Conservation (phyloP, 2,329 filamentous ascomycete species). For the Aureobasidium uvarum region DNA sequence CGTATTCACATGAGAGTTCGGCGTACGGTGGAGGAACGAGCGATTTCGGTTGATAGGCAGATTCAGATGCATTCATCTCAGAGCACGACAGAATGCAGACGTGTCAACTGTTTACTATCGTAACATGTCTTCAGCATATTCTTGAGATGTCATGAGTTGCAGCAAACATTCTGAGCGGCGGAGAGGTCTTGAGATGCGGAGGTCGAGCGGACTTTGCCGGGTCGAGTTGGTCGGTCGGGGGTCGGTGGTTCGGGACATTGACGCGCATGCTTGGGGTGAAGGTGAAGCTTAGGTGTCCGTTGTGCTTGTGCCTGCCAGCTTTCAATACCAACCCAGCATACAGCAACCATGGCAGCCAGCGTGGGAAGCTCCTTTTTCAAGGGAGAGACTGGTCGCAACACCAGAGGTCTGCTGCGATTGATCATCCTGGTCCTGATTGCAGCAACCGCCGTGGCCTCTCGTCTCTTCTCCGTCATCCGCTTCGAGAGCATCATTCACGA, state of each 20-base stretch:
- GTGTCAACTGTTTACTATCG: neutral
- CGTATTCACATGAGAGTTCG: conserved; percentile 15
- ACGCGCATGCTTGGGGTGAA: conserved; percentile 15
- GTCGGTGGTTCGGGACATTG: conserved; percentile 11
- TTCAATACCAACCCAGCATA: conserved; percentile 3
- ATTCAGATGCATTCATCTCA: neutral
- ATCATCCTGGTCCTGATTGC: conserved; percentile 91
- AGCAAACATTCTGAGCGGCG: neutral
- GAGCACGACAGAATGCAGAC: neutral
- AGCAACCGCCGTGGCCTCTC: conserved; percentile 84
- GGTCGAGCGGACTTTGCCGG: conserved; percentile 11
- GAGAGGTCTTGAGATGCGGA: conserved; percentile 7
- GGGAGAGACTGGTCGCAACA: conserved; percentile 75
- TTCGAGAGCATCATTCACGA: conserved; percentile 99
- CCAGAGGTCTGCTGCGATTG: conserved; percentile 79
- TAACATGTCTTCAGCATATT: neutral
- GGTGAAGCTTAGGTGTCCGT: conserved; percentile 22
- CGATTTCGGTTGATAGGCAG: conserved; percentile 16
- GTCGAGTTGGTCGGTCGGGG: neutral
- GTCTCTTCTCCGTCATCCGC: conserved; percentile 96
- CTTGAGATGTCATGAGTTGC: neutral
- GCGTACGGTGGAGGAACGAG: conserved; percentile 19
- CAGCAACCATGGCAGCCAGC: conserved; percentile 40
- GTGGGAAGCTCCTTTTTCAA: conserved; percentile 60
- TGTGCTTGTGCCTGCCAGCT: conserved; percentile 6